Evolutionary conservation across 805 yeast genomes (phyloP).

Genomic region (Grigorovia humatica): DNA sequence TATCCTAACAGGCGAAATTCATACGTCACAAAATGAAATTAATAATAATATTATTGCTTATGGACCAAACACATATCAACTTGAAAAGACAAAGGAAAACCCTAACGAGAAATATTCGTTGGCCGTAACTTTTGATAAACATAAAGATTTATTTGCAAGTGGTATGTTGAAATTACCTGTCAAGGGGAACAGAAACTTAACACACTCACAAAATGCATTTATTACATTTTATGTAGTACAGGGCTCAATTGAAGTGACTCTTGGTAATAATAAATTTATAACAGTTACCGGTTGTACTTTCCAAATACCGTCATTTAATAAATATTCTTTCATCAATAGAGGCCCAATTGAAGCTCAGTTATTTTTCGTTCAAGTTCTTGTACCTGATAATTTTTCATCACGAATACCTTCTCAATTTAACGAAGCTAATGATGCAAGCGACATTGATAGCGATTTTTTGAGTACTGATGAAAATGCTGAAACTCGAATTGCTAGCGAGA

Average conservation of each 20-base stretch:
- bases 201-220: slow-evolving; percentile 48
- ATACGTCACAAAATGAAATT: slow-evolving; percentile 20
- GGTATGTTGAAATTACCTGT: slow-evolving; percentile 62
- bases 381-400: slow-evolving; percentile 26
- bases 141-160: slow-evolving; percentile 55
- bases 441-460: neutral
- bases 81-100: slow-evolving; percentile 31
- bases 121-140: slow-evolving; percentile 53
- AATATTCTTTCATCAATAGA: slow-evolving; percentile 56
- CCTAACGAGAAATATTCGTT: slow-evolving; percentile 47
- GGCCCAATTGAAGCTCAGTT: slow-evolving; percentile 49
- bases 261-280: slow-evolving; percentile 48
- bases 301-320: slow-evolving; percentile 69
- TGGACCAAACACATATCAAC: slow-evolving; percentile 48
- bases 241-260: slow-evolving; percentile 60
- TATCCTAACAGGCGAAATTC: slow-evolving; percentile 6
- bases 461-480: neutral
- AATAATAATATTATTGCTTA: slow-evolving; percentile 40
- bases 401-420: neutral
- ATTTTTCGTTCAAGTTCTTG: slow-evolving; percentile 62
- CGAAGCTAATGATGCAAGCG: neutral
- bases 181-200: slow-evolving; percentile 50
- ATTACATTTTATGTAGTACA: slow-evolving; percentile 65
- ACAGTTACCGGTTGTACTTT: slow-evolving; percentile 68
- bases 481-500: neutral